These are phyloP conservation scores for Pelargonium fulgidum DNA, from an alignment of 441 rosid species.

Conservation along the genomic window DNA sequence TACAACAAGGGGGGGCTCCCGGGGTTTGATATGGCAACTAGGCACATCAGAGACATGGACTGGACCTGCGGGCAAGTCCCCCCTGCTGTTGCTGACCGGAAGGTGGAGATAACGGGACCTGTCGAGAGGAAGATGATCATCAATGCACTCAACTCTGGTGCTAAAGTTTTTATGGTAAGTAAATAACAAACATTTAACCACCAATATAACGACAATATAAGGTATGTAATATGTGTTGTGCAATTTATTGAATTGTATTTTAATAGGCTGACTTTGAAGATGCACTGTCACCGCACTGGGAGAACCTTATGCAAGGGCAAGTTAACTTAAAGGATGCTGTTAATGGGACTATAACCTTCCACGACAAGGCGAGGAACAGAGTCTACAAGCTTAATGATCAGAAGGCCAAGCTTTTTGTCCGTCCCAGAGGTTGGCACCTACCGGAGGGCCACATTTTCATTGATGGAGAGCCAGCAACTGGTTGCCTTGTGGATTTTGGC, in stretches of 20 bases:
- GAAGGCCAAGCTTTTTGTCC: conserved; percentile 77
- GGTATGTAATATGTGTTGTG: not conserved
- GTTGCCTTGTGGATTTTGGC: conserved; percentile 87
- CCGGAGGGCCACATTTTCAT: conserved; percentile 78
- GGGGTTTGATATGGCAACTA: conserved; percentile 71
- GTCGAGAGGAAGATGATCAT: conserved; percentile 91
- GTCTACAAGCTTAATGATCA: conserved; percentile 75
- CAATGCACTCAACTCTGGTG: conserved; percentile 89
- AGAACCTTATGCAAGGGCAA: conserved; percentile 82
- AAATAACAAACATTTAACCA: no score
- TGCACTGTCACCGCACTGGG: conserved; percentile 88
- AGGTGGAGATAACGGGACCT: conserved; percentile 87
- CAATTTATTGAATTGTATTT: not conserved
- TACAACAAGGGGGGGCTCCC: conserved; percentile 55
- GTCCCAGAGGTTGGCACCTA: conserved; percentile 91
- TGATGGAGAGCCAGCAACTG: conserved; percentile 78
- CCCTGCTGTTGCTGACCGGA: conserved; percentile 61
- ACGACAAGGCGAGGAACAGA: conserved; percentile 69
- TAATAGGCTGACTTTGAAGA: conserved; percentile 83
- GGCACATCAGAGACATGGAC: conserved; percentile 53
- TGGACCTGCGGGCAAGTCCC: conserved; percentile 76
- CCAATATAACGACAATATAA: not conserved
- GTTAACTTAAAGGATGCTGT: conserved; percentile 85
- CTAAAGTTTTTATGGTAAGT: conserved; percentile 87
- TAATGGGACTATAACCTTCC: conserved; percentile 62